phyloP scores from a whole-genome alignment of 2,329 filamentous ascomycete genomes.

The Verticillium klebahnii region DNA sequence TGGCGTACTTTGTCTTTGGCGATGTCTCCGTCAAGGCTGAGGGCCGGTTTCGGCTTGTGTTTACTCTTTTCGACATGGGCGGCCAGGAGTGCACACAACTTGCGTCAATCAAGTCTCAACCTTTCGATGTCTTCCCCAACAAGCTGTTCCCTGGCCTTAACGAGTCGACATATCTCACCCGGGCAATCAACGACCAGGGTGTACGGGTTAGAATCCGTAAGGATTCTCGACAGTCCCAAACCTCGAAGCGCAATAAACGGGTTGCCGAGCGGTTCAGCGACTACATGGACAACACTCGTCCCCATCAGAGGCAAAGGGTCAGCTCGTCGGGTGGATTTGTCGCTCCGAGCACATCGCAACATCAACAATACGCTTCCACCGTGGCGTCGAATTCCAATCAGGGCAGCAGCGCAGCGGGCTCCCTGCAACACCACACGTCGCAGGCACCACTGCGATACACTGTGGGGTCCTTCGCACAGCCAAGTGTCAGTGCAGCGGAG shows the following conservation, averaged over 20 bases:
- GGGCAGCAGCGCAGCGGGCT: not conserved
- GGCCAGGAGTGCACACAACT: slow-evolving; percentile 17
- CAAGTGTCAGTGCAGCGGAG: not conserved
- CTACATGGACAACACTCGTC: not conserved
- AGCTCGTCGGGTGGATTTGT: not conserved
- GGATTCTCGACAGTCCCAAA: slow-evolving; percentile 57
- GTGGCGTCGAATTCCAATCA: not conserved
- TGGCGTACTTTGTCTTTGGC: slow-evolving; percentile 86
- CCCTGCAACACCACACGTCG: not conserved
- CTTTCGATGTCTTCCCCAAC: slow-evolving; percentile 60
- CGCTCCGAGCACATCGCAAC: not conserved
- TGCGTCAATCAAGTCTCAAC: slow-evolving; percentile 49
- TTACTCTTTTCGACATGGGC: slow-evolving; percentile 64
- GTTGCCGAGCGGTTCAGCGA: not conserved
- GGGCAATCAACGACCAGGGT: slow-evolving; percentile 82
- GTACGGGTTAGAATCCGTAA: slow-evolving; percentile 79
- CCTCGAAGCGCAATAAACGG: slow-evolving; percentile 37
- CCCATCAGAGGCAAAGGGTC: not conserved
- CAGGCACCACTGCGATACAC: not conserved
- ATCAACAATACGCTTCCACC: not conserved
- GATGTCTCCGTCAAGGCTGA: slow-evolving; percentile 76
- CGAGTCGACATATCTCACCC: slow-evolving; percentile 76
- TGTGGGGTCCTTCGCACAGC: not conserved
- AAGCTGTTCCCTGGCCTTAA: slow-evolving; percentile 77
- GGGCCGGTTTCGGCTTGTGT: slow-evolving; percentile 69